Evolutionary conservation across 306 rosid genomes (phyloP), one percentile per base, ranked within the genome.

Genomic region (Prunus salicina): DNA sequence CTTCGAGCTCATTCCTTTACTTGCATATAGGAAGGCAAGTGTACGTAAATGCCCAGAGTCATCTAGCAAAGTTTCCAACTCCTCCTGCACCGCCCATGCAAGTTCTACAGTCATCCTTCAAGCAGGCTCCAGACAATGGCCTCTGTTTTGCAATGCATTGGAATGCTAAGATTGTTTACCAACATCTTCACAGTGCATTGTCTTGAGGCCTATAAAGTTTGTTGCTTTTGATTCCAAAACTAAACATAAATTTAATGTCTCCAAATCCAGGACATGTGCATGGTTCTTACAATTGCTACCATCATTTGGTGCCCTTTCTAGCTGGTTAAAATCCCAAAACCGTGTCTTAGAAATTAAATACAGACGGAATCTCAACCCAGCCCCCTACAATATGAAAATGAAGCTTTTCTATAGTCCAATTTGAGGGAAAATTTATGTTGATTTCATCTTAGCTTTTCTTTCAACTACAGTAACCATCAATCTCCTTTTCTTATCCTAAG

Each of bases 1-100:
- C 83, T 92, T 88, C 27, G 98, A 84, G 88, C 93, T 92, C 88
- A 92, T 90, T 81, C 96, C 96, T 85, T 91, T 92, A 86, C 96
- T 95, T 32, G 98, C 93, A 72, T 84, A 90, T 34, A 95, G 89
- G 87, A 95, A 95, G 78, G 98, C 98, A 77, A 95, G 98, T 7
- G 98, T 90, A 22, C 96, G 89, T 72, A 90, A 85, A 87, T 95
- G 97, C 79, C 96, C 93, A 25, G 97, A 89, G 64, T 91, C 96
- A 69, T 89, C 97, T 78, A 95, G 87, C 72, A 95, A 84, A 79
- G 87, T 86, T 82, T 95, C 97, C 93, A 95, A 85, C 90, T 95
- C 98, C 83, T 92, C 98, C 98, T 92, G 96, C 88, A 87, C 84
- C 76, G 70, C 72, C 84, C 85, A 94, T 77, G 79, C 76, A 86